Evolutionary conservation across 805 yeast genomes (phyloP).

Genomic region (Tetrapisispora nanseiensis): DNA sequence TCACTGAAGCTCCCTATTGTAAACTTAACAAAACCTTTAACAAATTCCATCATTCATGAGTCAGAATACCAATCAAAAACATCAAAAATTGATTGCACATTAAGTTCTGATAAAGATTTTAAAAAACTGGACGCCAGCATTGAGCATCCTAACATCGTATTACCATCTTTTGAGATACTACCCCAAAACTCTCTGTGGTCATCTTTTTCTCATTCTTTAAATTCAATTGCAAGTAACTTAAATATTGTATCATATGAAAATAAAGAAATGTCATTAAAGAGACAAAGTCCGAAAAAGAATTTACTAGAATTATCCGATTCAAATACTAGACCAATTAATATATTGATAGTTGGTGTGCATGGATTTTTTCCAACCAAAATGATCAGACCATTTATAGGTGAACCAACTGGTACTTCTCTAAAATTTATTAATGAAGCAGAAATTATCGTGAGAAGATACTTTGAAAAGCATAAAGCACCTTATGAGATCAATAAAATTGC

Average conservation of each 20-base stretch:
- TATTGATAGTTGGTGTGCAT: slow-evolving; percentile 84
- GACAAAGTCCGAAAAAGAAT: slow-evolving; percentile 12
- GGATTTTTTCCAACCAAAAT: slow-evolving; percentile 90
- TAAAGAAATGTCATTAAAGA: slow-evolving; percentile 10
- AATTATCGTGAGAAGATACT: slow-evolving; percentile 61
- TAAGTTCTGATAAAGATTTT: neutral
- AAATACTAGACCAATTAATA: slow-evolving; percentile 37
- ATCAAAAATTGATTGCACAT: slow-evolving; percentile 2
- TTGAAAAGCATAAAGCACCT: slow-evolving; percentile 31
- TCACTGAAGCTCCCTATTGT: neutral
- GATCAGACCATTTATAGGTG: slow-evolving; percentile 80
- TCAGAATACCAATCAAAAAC: neutral
- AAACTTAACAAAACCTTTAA: slow-evolving; percentile 2
- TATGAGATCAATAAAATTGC: slow-evolving; percentile 81
- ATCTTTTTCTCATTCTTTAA: slow-evolving; percentile 12
- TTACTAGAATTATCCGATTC: slow-evolving; percentile 14
- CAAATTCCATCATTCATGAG: slow-evolving; percentile 1
- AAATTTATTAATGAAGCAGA: slow-evolving; percentile 90
- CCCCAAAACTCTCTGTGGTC: slow-evolving; percentile 22
- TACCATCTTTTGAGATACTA: slow-evolving; percentile 24
- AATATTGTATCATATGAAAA: slow-evolving; percentile 1
- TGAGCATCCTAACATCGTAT: slow-evolving; percentile 23
- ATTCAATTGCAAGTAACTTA: slow-evolving; percentile 11
- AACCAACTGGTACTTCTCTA: slow-evolving; percentile 92
- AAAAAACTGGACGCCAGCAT: slow-evolving; percentile 1